These are phyloP conservation scores for Entrophospora sp. DNA, from an alignment of 192 early-diverging fungal species.

Conservation along the genomic window DNA sequence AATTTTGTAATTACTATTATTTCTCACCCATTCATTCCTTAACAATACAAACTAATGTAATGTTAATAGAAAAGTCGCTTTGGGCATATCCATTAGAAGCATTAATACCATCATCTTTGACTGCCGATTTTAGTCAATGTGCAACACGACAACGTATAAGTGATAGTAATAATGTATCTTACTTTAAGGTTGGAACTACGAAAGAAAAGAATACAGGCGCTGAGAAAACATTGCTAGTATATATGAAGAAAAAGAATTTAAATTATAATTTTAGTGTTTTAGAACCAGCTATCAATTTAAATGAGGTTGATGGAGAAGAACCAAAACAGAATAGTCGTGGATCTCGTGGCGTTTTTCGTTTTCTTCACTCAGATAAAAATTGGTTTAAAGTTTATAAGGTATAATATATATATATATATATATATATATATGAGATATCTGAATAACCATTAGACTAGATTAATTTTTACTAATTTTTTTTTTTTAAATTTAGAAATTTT, in stretches of 20 bases:
- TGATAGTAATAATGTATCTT: conserved; percentile 40
- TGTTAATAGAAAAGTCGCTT: conserved; percentile 47
- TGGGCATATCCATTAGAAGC: conserved; percentile 71
- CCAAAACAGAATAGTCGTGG: conserved; percentile 28
- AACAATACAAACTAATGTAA: background rate
- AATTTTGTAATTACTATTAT: no score
- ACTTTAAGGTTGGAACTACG: conserved; percentile 38
- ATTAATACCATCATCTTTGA: conserved; percentile 17
- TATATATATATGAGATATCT: no score
- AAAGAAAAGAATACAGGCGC: no score
- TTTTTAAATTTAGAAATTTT: conserved; percentile 66
- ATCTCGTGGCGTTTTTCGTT: conserved; percentile 5
- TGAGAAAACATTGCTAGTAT: conserved; percentile 30
- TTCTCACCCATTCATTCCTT: no score
- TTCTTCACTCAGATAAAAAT: conserved; percentile 26
- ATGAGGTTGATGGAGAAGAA: no score
- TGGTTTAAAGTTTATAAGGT: conserved; percentile 53
- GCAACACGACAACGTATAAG: conserved; percentile 37
- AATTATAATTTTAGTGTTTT: conserved; percentile 27
- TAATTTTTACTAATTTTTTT: conserved; percentile 22
- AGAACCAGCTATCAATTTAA: no score
- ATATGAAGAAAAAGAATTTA: conserved; percentile 29
- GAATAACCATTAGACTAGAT: conserved; percentile 24
- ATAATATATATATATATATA: conserved; percentile 33
- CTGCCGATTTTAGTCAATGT: conserved; percentile 29